Conservation (phyloP, 805 yeast genomes). For the Saturnispora zaruensis region DNA sequence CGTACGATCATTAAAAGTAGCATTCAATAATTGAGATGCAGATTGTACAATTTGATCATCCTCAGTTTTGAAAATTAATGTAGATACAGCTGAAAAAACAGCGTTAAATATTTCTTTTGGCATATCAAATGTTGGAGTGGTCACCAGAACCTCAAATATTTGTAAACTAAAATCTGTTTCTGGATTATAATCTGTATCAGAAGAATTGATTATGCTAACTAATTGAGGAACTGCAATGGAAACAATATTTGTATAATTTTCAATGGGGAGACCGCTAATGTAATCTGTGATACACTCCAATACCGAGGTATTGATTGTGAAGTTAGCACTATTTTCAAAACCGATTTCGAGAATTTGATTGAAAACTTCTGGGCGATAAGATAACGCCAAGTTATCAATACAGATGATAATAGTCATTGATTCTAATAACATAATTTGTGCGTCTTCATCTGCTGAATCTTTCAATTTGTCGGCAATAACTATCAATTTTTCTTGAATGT, state of each 20-base stretch:
- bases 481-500: conserved; percentile 25
- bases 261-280: conserved; percentile 37
- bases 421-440: conserved; percentile 66
- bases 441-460: conserved; percentile 68
- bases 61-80: conserved; percentile 35
- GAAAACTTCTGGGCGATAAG: conserved; percentile 32
- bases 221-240: conserved; percentile 46
- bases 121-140: conserved; percentile 18
- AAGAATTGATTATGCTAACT: conserved; percentile 31
- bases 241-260: conserved; percentile 40
- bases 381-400: conserved; percentile 32
- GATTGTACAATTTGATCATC: conserved; percentile 75
- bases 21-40: conserved; percentile 66
- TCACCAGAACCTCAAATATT: conserved; percentile 42
- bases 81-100: conserved; percentile 36
- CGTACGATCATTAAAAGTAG: conserved; percentile 38
- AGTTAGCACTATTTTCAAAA: conserved; percentile 64
- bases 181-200: conserved; percentile 46
- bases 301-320: conserved; percentile 58
- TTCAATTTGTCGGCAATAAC: conserved; percentile 37
- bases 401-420: conserved; percentile 51
- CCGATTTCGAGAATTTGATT: conserved; percentile 56
- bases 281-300: conserved; percentile 60
- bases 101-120: conserved; percentile 31
- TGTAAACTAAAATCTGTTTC: conserved; percentile 52